phyloP scores from a whole-genome alignment of 2,329 filamentous ascomycete genomes.

The Verticillium tricorpus region DNA sequence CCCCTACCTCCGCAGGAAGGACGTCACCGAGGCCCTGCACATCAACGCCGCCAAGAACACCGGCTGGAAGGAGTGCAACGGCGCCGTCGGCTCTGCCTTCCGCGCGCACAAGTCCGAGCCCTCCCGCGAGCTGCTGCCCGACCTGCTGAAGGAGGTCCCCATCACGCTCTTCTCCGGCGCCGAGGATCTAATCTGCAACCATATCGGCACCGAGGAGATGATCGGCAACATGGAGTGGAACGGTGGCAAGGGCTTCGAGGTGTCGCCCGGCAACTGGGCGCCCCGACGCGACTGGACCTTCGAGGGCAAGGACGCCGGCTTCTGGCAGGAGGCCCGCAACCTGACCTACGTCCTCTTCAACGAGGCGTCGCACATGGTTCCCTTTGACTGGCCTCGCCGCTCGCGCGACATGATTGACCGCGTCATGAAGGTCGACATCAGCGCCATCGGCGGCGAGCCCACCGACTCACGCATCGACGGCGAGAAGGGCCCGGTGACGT shows the following conservation, averaged over 20 bases:
- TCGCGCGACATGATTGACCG: constrained; percentile 95
- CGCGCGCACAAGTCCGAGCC: constrained; percentile 66
- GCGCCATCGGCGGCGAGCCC: constrained; percentile 75
- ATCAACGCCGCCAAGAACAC: constrained; percentile 76
- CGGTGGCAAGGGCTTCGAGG: constrained; percentile 87
- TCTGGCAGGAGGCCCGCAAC: constrained; percentile 93
- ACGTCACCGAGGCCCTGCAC: constrained; percentile 77
- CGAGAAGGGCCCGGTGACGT: constrained; percentile 35
- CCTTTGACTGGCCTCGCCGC: constrained; percentile 83
- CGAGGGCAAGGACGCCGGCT: constrained; percentile 79
- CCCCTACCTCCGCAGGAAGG: constrained; percentile 78
- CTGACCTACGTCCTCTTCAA: constrained; percentile 93
- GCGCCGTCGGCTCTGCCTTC: constrained; percentile 71
- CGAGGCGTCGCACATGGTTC: constrained; percentile 97
- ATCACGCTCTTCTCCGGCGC: constrained; percentile 89
- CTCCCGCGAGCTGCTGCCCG: constrained; percentile 69
- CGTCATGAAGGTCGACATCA: constrained; percentile 91
- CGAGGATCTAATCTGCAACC: constrained; percentile 95
- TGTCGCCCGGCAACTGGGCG: constrained; percentile 54
- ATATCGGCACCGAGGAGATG: constrained; percentile 85
- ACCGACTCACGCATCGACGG: constrained; percentile 80
- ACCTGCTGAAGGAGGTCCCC: constrained; percentile 70
- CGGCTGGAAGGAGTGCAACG: constrained; percentile 89
- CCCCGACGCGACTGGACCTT: constrained; percentile 94
- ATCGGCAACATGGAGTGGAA: constrained; percentile 92